phyloP scores from a whole-genome alignment of 78 protist genomes.

The Protostelium mycophagum region DNA sequence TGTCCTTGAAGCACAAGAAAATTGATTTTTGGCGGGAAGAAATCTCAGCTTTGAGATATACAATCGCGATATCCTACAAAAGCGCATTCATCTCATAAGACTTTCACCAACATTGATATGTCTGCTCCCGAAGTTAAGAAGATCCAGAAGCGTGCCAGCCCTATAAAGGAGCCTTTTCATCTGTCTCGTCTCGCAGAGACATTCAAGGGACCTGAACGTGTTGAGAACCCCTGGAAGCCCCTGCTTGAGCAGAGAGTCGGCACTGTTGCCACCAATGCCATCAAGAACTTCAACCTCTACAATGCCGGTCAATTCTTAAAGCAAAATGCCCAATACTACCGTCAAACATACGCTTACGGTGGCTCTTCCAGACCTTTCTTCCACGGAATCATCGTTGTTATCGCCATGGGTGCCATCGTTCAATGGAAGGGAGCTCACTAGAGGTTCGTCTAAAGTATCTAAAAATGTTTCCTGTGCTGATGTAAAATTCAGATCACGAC shows the following conservation, averaged over 20 bases:
- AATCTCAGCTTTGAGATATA: not conserved
- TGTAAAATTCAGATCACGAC: too few species aligned
- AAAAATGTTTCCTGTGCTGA: too few species aligned
- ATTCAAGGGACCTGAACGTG: not conserved
- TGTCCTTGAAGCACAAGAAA: too few species aligned
- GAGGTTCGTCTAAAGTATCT: too few species aligned
- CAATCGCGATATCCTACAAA: not conserved
- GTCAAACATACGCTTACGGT: not conserved
- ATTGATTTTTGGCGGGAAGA: constrained; percentile 1
- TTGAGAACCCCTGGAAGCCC: not conserved
- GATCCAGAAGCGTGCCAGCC: too few species aligned
- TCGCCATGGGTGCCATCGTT: not conserved
- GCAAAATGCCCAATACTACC: not conserved
- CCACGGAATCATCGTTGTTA: not conserved
- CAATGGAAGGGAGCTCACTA: too few species aligned
- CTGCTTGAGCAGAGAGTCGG: not conserved
- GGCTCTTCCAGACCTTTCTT: not conserved
- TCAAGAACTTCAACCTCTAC: not conserved
- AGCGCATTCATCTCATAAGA: not conserved
- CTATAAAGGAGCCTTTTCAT: not conserved
- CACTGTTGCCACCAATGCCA: not conserved
- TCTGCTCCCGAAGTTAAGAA: not conserved
- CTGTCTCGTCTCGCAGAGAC: not conserved
- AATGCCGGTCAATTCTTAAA: not conserved
- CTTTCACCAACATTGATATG: not conserved